Conservation (phyloP, 768 basidiomycete genomes). For the Lyophyllum atratum region DNA sequence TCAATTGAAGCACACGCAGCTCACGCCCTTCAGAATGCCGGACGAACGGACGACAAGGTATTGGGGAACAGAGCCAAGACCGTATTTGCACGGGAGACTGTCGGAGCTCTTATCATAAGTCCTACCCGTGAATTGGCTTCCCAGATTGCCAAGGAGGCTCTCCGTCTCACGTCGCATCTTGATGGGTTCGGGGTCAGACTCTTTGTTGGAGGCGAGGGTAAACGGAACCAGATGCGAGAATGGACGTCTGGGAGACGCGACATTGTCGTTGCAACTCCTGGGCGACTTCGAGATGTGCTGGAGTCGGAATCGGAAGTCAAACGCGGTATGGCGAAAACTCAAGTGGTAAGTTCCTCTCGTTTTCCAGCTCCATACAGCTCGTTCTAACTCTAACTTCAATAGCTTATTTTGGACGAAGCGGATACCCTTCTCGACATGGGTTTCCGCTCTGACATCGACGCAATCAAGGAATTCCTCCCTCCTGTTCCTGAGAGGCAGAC, state of each 20-base stretch:
- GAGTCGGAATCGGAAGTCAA: slow-evolving; percentile 56
- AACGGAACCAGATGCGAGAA: slow-evolving; percentile 62
- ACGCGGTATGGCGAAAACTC: slow-evolving; percentile 51
- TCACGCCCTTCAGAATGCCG: slow-evolving; percentile 44
- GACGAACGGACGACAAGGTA: slow-evolving; percentile 30
- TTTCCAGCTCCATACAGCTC: slow-evolving; percentile 1
- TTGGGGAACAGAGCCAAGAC: slow-evolving; percentile 32
- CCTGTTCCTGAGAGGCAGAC: slow-evolving; percentile 74
- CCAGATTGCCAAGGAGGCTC: slow-evolving; percentile 86
- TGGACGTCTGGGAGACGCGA: slow-evolving; percentile 70
- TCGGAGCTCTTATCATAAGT: slow-evolving; percentile 80
- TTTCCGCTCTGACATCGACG: slow-evolving; percentile 84
- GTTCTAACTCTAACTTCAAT: slow-evolving; percentile 4
- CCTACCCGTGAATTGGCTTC: slow-evolving; percentile 90
- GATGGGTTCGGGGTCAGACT: slow-evolving; percentile 67
- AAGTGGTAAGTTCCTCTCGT: slow-evolving; percentile 49
- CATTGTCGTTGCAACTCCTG: slow-evolving; percentile 90
- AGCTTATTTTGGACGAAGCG: slow-evolving; percentile 92
- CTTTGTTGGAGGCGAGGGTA: slow-evolving; percentile 77
- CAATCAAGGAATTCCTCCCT: slow-evolving; percentile 66
- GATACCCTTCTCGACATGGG: slow-evolving; percentile 93
- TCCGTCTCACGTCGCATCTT: slow-evolving; percentile 62
- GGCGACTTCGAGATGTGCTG: slow-evolving; percentile 77
- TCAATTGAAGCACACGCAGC: slow-evolving; percentile 48
- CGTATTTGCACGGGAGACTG: slow-evolving; percentile 45